Base-by-base conservation (phyloP, 2,329 filamentous ascomycete genomes). In the Knufia petricola region DNA sequence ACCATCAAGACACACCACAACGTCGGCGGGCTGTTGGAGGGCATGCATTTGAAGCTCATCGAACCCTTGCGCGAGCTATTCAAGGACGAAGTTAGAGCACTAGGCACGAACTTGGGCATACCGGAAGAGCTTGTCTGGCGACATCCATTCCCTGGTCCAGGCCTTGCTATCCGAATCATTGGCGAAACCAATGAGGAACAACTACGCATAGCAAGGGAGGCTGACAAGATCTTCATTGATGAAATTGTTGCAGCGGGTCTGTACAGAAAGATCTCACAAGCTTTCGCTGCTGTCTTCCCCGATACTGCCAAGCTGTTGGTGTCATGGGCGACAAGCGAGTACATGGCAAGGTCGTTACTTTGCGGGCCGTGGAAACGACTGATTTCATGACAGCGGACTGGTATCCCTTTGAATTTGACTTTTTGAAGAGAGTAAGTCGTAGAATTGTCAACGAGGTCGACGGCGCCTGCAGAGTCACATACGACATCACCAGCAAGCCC, bases 161-260 rank as follows among this genome's bases (percentile, higher is more conserved):
- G 82, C 45, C 79, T 94, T 52, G 87, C 78, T 12, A 85, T 92
- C 57, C 77, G 86, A 46, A 83, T 95, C 52, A 71, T 95, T 1
- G 89, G 89, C 30, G 88, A 94, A 58, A 82, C 95, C 12, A 94
- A 86, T 1, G 75, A 74, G 1, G 84, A 89, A 62, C 78, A 84
- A 36, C 83, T 95, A 13, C 78, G 79, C 48, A 92, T 94, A 54
- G 86, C 80, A 48, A 63, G 68, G 32, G 55, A 66, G 50, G 68
- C 68, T 7, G 68, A 70, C 53, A 59, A 69, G 55, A 71, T 71
- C 52, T 72, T 70, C 60, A 71, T 72, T 56, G 59, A 59, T 31
- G 68, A 66, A 63, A 72, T 72, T 55, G 58, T 60, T 7, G 67
- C 67, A 41, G 67, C 66, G 12, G 69, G 69, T 23, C 60, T 72